Conservation (phyloP, 2,329 filamentous ascomycete species). For the Stemphylium lycopersici region DNA sequence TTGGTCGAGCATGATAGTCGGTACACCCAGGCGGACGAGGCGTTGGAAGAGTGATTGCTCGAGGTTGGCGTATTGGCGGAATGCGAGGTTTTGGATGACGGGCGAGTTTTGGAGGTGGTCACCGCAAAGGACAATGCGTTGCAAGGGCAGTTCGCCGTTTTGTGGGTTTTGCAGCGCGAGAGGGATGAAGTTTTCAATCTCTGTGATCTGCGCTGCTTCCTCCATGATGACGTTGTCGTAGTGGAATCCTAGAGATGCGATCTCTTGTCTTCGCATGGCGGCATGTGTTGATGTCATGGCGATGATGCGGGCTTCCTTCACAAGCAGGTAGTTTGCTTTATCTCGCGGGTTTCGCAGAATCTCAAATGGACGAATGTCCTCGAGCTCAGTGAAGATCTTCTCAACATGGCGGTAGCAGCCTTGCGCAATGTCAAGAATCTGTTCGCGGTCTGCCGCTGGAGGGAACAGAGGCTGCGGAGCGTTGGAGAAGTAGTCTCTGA, state of each 20-base stretch:
- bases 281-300: constrained; percentile 99
- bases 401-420: constrained; percentile 89
- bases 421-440: constrained; percentile 74
- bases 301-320: constrained; percentile 94
- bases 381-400: constrained; percentile 89
- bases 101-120: constrained; percentile 98
- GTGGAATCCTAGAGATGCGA: constrained; percentile 88
- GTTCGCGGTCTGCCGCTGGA: constrained; percentile 65
- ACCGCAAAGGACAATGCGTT: constrained; percentile 89
- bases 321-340: constrained; percentile 93
- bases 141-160: constrained; percentile 74
- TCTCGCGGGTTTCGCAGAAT: constrained; percentile 87
- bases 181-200: constrained; percentile 96
- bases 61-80: constrained; percentile 92
- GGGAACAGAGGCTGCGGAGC: constrained; percentile 87
- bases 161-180: constrained; percentile 86
- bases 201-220: constrained; percentile 96
- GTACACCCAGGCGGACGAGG: constrained; percentile 89
- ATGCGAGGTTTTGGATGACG: constrained; percentile 91
- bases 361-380: constrained; percentile 94
- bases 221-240: constrained; percentile 99
- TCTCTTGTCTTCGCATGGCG: constrained; percentile 90
- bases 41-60: constrained; percentile 95
- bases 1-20: constrained; percentile 85
- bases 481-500: constrained; percentile 84